A percentile compares a stretch with the other conserved stretches of the same genome.
Evolutionary conservation across 2,329 filamentous ascomycete species (phyloP).

Genomic region (Fusarium tricinctum): DNA sequence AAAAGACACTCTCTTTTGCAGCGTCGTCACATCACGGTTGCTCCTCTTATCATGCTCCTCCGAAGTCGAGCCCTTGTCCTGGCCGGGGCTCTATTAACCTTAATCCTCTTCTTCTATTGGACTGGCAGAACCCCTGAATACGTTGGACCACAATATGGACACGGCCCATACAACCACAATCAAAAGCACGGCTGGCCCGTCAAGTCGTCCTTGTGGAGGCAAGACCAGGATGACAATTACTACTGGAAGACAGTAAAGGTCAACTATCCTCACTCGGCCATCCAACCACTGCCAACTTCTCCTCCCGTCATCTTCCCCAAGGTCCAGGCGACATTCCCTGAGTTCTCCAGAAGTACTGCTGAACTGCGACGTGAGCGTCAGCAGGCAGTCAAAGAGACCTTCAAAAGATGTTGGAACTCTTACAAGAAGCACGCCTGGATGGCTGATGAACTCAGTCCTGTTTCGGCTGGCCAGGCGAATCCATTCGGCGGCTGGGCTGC

Average conservation of each 20-base stretch:
- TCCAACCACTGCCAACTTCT: constrained; percentile 52
- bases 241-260: constrained; percentile 49
- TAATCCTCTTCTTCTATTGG: constrained; percentile 45
- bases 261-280: constrained; percentile 49
- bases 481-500: constrained; percentile 77
- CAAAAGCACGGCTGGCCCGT: constrained; percentile 43
- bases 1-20: constrained; percentile 6
- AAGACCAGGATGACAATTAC: constrained; percentile 47
- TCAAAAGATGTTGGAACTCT: constrained; percentile 63
- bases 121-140: constrained; percentile 32
- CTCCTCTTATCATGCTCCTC: constrained; percentile 38
- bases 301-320: constrained; percentile 51
- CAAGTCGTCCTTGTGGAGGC: constrained; percentile 43
- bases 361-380: constrained; percentile 54
- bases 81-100: constrained; percentile 38
- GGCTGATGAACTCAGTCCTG: constrained; percentile 72
- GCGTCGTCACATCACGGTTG: constrained; percentile 3
- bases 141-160: constrained; percentile 34
- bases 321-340: constrained; percentile 53
- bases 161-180: constrained; percentile 41
- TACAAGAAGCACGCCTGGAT: constrained; percentile 75
- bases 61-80: constrained; percentile 43
- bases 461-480: constrained; percentile 66
- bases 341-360: constrained; percentile 45
- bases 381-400: constrained; percentile 59